Conservation (phyloP, 108 stramenopile species). For the Seminavis robusta region DNA sequence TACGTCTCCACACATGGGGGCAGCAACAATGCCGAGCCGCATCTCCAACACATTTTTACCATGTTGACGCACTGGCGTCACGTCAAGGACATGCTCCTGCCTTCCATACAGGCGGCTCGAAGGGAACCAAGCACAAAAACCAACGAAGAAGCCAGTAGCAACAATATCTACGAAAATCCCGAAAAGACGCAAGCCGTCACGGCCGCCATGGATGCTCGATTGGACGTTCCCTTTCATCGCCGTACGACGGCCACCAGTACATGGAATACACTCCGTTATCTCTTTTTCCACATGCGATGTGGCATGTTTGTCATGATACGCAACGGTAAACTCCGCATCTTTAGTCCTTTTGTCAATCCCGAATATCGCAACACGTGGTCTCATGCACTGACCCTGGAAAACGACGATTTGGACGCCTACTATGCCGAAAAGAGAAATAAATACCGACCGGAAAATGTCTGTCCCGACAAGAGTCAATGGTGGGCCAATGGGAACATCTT, state of each 20-base stretch:
- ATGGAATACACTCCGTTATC: slow-evolving; percentile 89
- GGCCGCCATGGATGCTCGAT: slow-evolving; percentile 69
- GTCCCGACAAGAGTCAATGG: slow-evolving; percentile 87
- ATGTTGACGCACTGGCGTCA: slow-evolving; percentile 83
- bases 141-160: neutral
- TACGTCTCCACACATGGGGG: slow-evolving; percentile 76
- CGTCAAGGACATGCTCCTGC: slow-evolving; percentile 68
- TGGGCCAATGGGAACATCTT: slow-evolving; percentile 99
- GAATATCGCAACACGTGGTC: slow-evolving; percentile 92
- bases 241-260: slow-evolving; percentile 71
- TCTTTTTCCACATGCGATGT: slow-evolving; percentile 99
- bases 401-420: slow-evolving; percentile 78
- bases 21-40: slow-evolving; percentile 75
- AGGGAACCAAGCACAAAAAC: slow-evolving; percentile 48
- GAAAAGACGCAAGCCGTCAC: slow-evolving; percentile 44
- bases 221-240: slow-evolving; percentile 81
- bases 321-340: slow-evolving; percentile 84
- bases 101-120: slow-evolving; percentile 69
- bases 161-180: slow-evolving; percentile 65
- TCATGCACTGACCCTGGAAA: slow-evolving; percentile 62
- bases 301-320: slow-evolving; percentile 98
- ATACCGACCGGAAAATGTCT: slow-evolving; percentile 91
- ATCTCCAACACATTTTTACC: slow-evolving; percentile 85
- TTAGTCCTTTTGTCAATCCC: slow-evolving; percentile 92
- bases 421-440: slow-evolving; percentile 77